Conservation (phyloP, 441 rosid genomes). For the Bruguiera hainesii region DNA sequence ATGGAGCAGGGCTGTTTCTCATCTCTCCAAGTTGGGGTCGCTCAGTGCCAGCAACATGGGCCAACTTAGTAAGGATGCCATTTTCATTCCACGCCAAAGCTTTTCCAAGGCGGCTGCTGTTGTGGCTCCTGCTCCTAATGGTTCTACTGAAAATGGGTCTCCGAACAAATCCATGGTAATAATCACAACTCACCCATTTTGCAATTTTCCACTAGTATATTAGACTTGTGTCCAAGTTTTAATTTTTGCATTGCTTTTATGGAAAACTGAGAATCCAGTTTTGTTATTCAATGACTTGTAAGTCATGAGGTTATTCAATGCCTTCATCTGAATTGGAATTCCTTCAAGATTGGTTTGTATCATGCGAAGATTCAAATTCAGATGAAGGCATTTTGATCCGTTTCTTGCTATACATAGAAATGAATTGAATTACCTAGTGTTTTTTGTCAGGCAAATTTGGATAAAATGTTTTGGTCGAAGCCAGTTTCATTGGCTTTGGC, state of each 20-base stretch:
- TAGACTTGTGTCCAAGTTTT: not conserved
- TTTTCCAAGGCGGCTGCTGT: slow-evolving; percentile 39
- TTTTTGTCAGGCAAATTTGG: slow-evolving; percentile 51
- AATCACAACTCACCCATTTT: not conserved
- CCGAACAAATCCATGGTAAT: slow-evolving; percentile 46
- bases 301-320: not conserved
- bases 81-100: slow-evolving; percentile 32
- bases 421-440: not conserved
- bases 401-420: not conserved
- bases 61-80: slow-evolving; percentile 23
- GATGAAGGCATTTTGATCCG: not conserved
- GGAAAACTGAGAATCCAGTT: not conserved
- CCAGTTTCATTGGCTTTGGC: slow-evolving; percentile 88
- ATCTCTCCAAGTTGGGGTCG: slow-evolving; percentile 39
- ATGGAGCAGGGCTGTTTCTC: slow-evolving; percentile 45
- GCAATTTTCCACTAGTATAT: not conserved
- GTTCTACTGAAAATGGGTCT: slow-evolving; percentile 27
- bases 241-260: too few relatives aligned
- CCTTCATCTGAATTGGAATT: too few relatives aligned
- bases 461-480: slow-evolving; percentile 77
- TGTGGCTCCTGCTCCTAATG: slow-evolving; percentile 36
- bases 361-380: too few relatives aligned
- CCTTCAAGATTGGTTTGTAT: too few relatives aligned
- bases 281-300: not conserved
- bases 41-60: slow-evolving; percentile 20